phyloP scores from a whole-genome alignment of 2,329 filamentous ascomycete species.

The Cladosporium sp. region DNA sequence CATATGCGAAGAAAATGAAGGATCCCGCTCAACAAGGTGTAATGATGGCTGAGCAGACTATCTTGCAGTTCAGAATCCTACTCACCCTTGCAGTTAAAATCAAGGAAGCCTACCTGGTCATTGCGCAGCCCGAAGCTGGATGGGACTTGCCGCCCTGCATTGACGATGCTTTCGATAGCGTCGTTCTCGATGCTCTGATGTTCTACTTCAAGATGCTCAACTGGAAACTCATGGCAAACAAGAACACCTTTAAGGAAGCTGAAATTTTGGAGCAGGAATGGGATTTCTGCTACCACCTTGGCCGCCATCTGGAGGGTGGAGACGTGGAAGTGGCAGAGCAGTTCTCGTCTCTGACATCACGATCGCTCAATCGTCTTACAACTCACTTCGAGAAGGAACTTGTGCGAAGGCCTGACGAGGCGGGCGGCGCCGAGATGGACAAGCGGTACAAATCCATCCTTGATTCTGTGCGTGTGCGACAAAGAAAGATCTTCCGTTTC shows the following conservation, averaged over 20 bases:
- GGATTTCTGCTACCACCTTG: slow-evolving; percentile 94
- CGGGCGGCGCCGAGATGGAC: slow-evolving; percentile 76
- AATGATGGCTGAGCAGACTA: slow-evolving; percentile 97
- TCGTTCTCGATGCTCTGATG: slow-evolving; percentile 86
- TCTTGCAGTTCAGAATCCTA: slow-evolving; percentile 89
- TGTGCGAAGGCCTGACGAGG: slow-evolving; percentile 77
- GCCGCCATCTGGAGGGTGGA: slow-evolving; percentile 83
- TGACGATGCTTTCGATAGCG: slow-evolving; percentile 90
- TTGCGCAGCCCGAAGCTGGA: slow-evolving; percentile 80
- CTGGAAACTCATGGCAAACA: slow-evolving; percentile 95
- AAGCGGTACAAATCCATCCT: slow-evolving; percentile 94
- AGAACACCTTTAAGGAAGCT: slow-evolving; percentile 98
- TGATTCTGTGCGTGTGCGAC: slow-evolving; percentile 91
- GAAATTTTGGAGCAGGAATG: slow-evolving; percentile 97
- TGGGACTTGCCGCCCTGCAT: slow-evolving; percentile 97
- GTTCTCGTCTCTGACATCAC: slow-evolving; percentile 89
- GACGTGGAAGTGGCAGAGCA: slow-evolving; percentile 97
- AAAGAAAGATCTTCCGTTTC: slow-evolving; percentile 94
- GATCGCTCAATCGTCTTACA: slow-evolving; percentile 82
- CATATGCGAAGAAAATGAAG: slow-evolving; percentile 92
- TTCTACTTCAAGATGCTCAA: slow-evolving; percentile 99
- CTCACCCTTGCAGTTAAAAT: slow-evolving; percentile 88
- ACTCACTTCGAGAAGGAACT: slow-evolving; percentile 90
- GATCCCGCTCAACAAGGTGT: slow-evolving; percentile 87
- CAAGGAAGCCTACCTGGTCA: slow-evolving; percentile 79